Percentiles rank a stretch among this genome's conserved stretches.
These are phyloP conservation scores for Plenodomus tracheiphilus DNA, from an alignment of 2,329 filamentous ascomycete species.

Conservation along the genomic window DNA sequence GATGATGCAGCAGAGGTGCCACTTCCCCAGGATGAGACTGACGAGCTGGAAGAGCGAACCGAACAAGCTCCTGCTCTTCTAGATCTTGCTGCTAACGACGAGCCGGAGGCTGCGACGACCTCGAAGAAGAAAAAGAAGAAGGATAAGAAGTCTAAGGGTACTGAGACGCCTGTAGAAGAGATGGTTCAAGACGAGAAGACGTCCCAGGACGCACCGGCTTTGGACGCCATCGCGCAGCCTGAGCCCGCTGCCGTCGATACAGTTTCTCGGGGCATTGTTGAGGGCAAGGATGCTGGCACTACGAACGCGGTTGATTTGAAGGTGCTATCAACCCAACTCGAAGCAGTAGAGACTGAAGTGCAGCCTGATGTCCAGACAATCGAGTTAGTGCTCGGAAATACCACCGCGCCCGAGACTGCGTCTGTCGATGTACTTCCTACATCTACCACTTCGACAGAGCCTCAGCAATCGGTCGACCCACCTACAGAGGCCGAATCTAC, in stretches of 20 bases:
- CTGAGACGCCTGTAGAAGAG: conserved; percentile 13
- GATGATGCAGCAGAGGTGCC: not conserved
- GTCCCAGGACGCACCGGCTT: not conserved
- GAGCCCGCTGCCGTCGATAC: not conserved
- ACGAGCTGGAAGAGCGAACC: not conserved
- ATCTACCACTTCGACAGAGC: conserved; percentile 1
- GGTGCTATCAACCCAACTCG: too few species aligned
- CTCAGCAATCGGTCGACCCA: not conserved
- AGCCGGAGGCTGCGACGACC: conserved; percentile 4
- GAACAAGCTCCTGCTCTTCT: not conserved
- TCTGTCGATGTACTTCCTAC: not conserved
- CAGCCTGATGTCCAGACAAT: not conserved
- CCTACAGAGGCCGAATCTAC: conserved; percentile 6
- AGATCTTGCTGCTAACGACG: not conserved
- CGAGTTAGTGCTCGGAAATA: not conserved
- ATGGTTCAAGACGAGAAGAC: not conserved
- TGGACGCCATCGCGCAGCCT: not conserved
- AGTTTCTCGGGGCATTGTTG: not conserved
- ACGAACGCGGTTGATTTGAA: not conserved
- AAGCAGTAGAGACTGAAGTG: not conserved
- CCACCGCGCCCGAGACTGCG: not conserved
- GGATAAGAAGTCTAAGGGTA: conserved; percentile 20
- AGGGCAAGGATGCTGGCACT: not conserved
- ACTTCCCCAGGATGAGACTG: not conserved
- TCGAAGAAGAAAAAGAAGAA: conserved; percentile 26